These are phyloP conservation scores for Viola pubescens DNA, from an alignment of 441 rosid species.

Conservation along the genomic window DNA sequence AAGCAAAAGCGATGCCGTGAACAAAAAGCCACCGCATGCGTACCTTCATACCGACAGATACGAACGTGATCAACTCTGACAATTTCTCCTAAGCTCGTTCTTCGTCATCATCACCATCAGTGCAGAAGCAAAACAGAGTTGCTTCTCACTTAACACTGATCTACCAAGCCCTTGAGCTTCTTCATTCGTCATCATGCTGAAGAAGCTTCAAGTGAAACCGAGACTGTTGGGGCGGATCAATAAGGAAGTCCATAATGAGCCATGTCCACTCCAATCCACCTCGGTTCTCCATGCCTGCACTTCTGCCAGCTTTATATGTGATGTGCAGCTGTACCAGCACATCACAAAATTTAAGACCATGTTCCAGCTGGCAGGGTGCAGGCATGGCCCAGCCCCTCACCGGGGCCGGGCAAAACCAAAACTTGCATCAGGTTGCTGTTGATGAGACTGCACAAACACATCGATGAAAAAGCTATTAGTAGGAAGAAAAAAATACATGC, in stretches of 20 bases:
- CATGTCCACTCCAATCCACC: conserved; percentile 29
- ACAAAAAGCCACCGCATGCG: neutral
- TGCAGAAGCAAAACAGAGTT: conserved; percentile 21
- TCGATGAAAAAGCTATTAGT: neutral
- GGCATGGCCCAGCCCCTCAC: conserved; percentile 94
- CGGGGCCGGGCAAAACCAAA: conserved; percentile 95
- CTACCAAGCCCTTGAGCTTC: conserved; percentile 28
- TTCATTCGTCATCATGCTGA: conserved; percentile 18
- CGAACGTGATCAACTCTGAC: conserved; percentile 17
- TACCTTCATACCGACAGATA: neutral
- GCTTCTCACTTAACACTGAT: conserved; percentile 11
- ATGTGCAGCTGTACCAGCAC: conserved; percentile 17
- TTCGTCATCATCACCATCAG: conserved; percentile 20
- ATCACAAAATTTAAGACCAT: conserved; percentile 17
- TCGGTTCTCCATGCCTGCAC: conserved; percentile 61
- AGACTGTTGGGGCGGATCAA: conserved; percentile 27
- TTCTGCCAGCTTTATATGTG: conserved; percentile 29
- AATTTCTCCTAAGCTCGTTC: conserved; percentile 12
- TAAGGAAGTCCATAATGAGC: neutral
- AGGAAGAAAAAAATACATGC: conserved; percentile 1
- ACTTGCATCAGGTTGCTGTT: conserved; percentile 66
- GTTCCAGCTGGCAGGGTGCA: conserved; percentile 61
- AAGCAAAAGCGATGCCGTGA: neutral
- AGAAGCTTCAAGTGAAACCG: conserved; percentile 36
- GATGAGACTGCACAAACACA: conserved; percentile 39